Conservation (phyloP, 108 stramenopile genomes). For the Fragilaria radians region DNA sequence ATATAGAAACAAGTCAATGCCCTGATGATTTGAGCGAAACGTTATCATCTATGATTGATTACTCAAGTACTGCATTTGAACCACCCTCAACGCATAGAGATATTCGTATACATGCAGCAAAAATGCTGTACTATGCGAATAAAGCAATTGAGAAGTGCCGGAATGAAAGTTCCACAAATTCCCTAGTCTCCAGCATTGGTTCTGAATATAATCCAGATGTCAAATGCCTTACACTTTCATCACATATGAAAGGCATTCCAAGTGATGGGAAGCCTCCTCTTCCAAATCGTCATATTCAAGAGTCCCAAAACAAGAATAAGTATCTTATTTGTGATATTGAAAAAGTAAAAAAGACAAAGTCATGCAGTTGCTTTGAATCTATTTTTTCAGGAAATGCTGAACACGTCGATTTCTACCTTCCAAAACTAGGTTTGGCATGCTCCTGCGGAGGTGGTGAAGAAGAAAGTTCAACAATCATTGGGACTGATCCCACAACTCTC, state of each 20-base stretch:
- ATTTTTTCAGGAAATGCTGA: slow-evolving; percentile 63
- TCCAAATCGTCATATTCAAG: neutral
- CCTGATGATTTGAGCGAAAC: too few species aligned
- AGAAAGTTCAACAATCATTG: slow-evolving; percentile 1
- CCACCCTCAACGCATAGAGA: slow-evolving; percentile 17
- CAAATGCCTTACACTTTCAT: neutral
- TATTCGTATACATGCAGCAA: slow-evolving; percentile 34
- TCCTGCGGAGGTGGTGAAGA: slow-evolving; percentile 28
- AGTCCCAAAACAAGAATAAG: neutral
- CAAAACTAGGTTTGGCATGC: slow-evolving; percentile 70
- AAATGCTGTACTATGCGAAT: slow-evolving; percentile 38
- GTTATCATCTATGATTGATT: too few species aligned
- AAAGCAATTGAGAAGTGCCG: slow-evolving; percentile 15
- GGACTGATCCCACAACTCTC: slow-evolving; percentile 21
- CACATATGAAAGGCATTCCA: neutral
- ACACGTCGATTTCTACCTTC: slow-evolving; percentile 63
- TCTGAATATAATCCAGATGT: neutral
- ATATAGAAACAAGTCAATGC: too few species aligned
- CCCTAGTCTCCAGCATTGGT: neutral
- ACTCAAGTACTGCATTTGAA: too few species aligned
- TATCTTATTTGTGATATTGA: slow-evolving; percentile 22
- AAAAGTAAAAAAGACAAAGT: slow-evolving; percentile 13
- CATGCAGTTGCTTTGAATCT: slow-evolving; percentile 45
- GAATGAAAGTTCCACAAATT: neutral
- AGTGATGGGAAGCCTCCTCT: neutral